phyloP scores from a whole-genome alignment of 139 green algal genomes.

The Nannochloris sp. region DNA sequence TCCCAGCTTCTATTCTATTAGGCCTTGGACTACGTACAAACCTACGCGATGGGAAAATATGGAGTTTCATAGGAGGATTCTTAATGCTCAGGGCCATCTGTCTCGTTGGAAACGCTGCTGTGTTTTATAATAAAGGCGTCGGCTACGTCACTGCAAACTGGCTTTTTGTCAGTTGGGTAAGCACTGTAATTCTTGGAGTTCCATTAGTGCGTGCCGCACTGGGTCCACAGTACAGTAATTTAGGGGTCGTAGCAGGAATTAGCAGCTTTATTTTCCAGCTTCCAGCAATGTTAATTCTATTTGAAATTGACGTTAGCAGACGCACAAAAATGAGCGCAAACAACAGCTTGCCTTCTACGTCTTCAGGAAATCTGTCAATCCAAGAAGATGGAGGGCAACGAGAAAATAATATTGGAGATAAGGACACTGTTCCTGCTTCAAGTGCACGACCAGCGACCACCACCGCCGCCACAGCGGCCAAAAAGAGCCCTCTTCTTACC shows the following conservation, averaged over 20 bases:
- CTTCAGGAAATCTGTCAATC: neutral
- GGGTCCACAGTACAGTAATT: slow-evolving; percentile 8
- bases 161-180: slow-evolving; percentile 24
- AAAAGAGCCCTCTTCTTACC: slow-evolving; percentile 2
- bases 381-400: neutral
- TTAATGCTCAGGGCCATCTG: slow-evolving; percentile 10
- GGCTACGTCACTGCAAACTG: slow-evolving; percentile 23
- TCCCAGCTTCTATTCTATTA: slow-evolving; percentile 4
- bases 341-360: neutral
- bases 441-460: neutral
- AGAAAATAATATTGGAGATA: neutral
- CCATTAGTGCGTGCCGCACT: slow-evolving; percentile 23
- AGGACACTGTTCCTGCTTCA: neutral
- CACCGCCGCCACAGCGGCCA: neutral
- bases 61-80: slow-evolving; percentile 34
- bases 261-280: slow-evolving; percentile 37
- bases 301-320: slow-evolving; percentile 18
- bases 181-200: slow-evolving; percentile 29
- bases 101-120: neutral
- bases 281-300: slow-evolving; percentile 33
- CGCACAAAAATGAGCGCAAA: neutral
- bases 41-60: slow-evolving; percentile 19
- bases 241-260: slow-evolving; percentile 29
- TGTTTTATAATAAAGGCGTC: neutral
- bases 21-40: slow-evolving; percentile 23